Percentiles rank a stretch among this genome's conserved stretches.
Conservation (phyloP, 2,329 filamentous ascomycete genomes). For the Helotiales sp. region DNA sequence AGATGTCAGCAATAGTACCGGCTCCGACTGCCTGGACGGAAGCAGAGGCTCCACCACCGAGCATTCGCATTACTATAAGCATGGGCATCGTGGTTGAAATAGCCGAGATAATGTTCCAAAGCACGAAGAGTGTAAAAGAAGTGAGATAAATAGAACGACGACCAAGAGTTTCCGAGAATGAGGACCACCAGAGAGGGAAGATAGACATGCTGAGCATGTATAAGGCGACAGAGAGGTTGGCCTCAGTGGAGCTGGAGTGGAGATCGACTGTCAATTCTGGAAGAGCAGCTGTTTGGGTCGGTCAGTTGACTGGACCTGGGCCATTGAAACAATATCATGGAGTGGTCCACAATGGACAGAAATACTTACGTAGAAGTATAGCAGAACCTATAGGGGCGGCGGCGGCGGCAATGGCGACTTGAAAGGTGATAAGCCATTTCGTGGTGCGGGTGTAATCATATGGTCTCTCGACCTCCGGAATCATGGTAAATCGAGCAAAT, state of each 20-base stretch:
- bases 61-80: slow-evolving; percentile 74
- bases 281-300: slow-evolving; percentile 47
- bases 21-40: slow-evolving; percentile 82
- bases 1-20: slow-evolving; percentile 80
- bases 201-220: slow-evolving; percentile 81
- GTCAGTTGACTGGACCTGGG: background rate
- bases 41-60: slow-evolving; percentile 74
- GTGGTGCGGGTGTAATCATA: slow-evolving; percentile 69
- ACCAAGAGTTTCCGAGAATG: slow-evolving; percentile 72
- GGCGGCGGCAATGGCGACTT: slow-evolving; percentile 75
- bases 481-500: slow-evolving; percentile 66
- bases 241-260: slow-evolving; percentile 60
- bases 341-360: background rate
- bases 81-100: slow-evolving; percentile 69
- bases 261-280: slow-evolving; percentile 63
- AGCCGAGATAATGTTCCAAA: slow-evolving; percentile 71
- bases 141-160: slow-evolving; percentile 76
- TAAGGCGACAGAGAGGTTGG: slow-evolving; percentile 74
- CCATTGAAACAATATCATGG: background rate
- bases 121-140: slow-evolving; percentile 70
- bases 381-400: slow-evolving; percentile 81
- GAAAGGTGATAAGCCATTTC: slow-evolving; percentile 83
- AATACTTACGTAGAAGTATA: slow-evolving; percentile 73
- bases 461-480: slow-evolving; percentile 78
- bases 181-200: slow-evolving; percentile 81